These are phyloP conservation scores for Aureobasidium mangrovei DNA, from an alignment of 2,329 filamentous ascomycete species.

Conservation along the genomic window DNA sequence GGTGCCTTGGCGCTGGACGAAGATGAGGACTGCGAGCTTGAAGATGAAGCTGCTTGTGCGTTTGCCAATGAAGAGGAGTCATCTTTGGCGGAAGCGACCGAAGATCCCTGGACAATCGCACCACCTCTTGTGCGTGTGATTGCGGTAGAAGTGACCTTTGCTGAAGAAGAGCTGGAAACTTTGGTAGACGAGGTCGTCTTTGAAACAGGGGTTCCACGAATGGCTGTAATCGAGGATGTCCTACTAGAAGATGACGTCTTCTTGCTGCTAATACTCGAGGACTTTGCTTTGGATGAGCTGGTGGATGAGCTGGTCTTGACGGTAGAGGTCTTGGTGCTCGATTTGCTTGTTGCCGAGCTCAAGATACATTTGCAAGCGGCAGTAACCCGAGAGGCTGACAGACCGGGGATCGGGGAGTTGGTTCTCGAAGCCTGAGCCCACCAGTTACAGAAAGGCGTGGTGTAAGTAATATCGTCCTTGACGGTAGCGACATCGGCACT, in stretches of 20 bases:
- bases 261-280: not conserved
- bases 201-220: not conserved
- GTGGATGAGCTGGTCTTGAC: not conserved
- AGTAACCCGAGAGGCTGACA: not conserved
- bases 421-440: not conserved
- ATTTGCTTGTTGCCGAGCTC: not conserved
- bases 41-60: not conserved
- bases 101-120: not conserved
- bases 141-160: not conserved
- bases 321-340: not conserved
- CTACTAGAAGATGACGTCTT: not conserved
- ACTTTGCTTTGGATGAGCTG: not conserved
- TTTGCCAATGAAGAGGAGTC: not conserved
- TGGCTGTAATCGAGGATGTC: not conserved
- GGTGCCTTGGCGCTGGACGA: not conserved
- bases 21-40: not conserved
- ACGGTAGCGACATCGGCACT: not conserved
- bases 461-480: not conserved
- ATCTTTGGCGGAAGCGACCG: not conserved
- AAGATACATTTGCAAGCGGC: slow-evolving; percentile 1
- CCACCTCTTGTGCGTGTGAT: not conserved
- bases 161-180: not conserved
- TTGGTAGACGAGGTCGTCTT: not conserved
- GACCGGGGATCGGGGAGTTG: slow-evolving; percentile 2
- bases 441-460: slow-evolving; percentile 6